Conservation (phyloP, 352 stramenopile species). For the Pythium plurisporium region DNA sequence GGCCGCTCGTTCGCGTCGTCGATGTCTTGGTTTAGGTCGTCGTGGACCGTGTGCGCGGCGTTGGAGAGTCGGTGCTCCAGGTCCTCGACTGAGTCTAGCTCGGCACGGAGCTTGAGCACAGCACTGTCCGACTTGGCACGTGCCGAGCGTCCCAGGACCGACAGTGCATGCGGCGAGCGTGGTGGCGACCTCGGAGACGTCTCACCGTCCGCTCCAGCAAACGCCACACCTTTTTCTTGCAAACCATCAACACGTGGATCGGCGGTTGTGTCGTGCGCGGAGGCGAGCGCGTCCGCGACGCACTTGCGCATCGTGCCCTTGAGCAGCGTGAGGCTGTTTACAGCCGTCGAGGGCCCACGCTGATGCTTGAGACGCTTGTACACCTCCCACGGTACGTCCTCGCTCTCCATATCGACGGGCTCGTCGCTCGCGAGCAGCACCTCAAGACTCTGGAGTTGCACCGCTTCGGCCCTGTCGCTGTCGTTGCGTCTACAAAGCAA, state of each 20-base stretch:
- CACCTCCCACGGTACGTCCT: conserved; percentile 76
- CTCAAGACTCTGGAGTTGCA: conserved; percentile 55
- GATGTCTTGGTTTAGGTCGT: not conserved
- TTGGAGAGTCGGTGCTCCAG: conserved; percentile 7
- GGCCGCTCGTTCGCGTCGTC: no score
- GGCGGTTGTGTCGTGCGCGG: not conserved
- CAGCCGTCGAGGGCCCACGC: conserved; percentile 49
- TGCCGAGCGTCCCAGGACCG: not conserved
- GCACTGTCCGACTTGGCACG: conserved; percentile 52
- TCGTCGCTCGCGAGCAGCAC: conserved; percentile 48
- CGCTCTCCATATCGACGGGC: conserved; percentile 64
- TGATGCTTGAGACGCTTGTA: conserved; percentile 73
- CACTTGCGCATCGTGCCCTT: conserved; percentile 63
- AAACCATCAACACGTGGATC: not conserved
- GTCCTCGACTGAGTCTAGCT: conserved; percentile 3
- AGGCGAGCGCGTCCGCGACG: conserved; percentile 32
- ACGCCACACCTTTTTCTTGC: not conserved
- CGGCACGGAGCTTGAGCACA: conserved; percentile 13
- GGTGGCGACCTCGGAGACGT: not conserved
- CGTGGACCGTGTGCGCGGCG: not conserved
- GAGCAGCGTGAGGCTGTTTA: conserved; percentile 56
- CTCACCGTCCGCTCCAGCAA: conserved; percentile 1
- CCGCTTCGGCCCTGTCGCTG: conserved; percentile 30
- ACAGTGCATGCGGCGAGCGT: not conserved
- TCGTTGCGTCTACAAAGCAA: conserved; percentile 24